phyloP scores from a whole-genome alignment of 805 yeast genomes.

The Starmerella etchellsii region DNA sequence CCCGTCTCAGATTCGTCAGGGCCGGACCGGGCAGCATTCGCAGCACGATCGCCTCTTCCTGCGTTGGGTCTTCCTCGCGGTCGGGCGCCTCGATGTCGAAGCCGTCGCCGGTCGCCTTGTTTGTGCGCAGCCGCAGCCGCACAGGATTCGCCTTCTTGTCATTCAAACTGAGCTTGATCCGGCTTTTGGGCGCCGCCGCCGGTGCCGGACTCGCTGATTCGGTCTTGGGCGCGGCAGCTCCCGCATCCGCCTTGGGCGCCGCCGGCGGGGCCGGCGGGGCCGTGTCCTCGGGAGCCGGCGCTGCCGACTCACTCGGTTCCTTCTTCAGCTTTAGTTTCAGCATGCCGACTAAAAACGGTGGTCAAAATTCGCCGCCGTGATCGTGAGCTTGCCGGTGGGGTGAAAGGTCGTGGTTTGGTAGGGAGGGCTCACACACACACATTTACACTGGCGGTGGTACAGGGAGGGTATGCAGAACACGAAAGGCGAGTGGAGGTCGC shows the following conservation, averaged over 20 bases:
- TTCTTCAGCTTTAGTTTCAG: conserved; percentile 20
- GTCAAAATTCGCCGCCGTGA: too few relatives aligned
- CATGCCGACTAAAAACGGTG: conserved; percentile 8
- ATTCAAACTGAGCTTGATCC: conserved; percentile 13
- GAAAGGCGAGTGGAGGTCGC: conserved; percentile 17
- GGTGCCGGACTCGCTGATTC: not conserved
- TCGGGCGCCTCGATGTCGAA: conserved; percentile 96
- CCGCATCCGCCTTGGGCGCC: not conserved
- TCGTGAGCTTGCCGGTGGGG: too few relatives aligned
- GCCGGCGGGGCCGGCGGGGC: not conserved
- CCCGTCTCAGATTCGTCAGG: conserved; percentile 58
- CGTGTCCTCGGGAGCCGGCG: not conserved
- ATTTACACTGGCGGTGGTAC: not conserved
- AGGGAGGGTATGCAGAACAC: conserved; percentile 16
- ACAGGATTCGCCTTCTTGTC: conserved; percentile 25
- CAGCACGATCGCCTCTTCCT: conserved; percentile 74
- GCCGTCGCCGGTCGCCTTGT: conserved; percentile 80
- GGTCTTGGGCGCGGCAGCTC: not conserved
- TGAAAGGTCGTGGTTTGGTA: too few relatives aligned
- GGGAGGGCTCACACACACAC: not conserved
- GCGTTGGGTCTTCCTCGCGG: conserved; percentile 81
- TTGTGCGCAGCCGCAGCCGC: conserved; percentile 42
- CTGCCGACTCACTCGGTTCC: not conserved
- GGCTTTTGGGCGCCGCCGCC: not conserved
- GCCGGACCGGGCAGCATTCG: conserved; percentile 53